Evolutionary conservation across 495 filamentous ascomycete genomes (phyloP).

Genomic region (Daldinia decipiens): DNA sequence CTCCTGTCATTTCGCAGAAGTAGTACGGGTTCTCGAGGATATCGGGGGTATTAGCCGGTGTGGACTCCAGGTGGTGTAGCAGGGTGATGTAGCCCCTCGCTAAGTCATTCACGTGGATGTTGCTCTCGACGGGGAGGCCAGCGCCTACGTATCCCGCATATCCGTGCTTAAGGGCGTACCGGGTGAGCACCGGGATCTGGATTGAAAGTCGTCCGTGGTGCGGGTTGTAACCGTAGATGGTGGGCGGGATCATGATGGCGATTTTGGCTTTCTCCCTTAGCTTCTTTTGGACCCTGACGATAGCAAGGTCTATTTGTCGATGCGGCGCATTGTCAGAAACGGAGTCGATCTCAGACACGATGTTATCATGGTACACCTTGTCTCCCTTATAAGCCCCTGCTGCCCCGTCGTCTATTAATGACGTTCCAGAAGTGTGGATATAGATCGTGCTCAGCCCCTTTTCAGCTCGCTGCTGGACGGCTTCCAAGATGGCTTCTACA

Average conservation of each 20-base stretch:
- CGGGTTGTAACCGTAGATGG: conserved; percentile 71
- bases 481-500: conserved; percentile 49
- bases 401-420: conserved; percentile 41
- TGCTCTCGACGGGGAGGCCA: conserved; percentile 75
- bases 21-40: conserved; percentile 79
- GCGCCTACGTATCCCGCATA: conserved; percentile 69
- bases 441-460: conserved; percentile 47
- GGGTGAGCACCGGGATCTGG: conserved; percentile 69
- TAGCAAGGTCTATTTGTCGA: conserved; percentile 54
- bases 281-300: conserved; percentile 46
- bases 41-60: conserved; percentile 57
- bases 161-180: conserved; percentile 66
- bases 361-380: conserved; percentile 51
- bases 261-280: conserved; percentile 60
- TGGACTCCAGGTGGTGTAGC: conserved; percentile 66
- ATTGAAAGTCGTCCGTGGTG: conserved; percentile 65
- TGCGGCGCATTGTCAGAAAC: conserved; percentile 53
- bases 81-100: conserved; percentile 69
- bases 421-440: conserved; percentile 55
- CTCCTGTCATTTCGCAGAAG: conserved; percentile 65
- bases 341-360: conserved; percentile 47
- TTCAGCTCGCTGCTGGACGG: conserved; percentile 46
- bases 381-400: conserved; percentile 39
- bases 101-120: conserved; percentile 79
- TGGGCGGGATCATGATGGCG: conserved; percentile 79